Evolutionary conservation across 2,329 filamentous ascomycete genomes (phyloP), one percentile per base, ranked within the genome.

Genomic region (Conoideocrella luteorostrata): DNA sequence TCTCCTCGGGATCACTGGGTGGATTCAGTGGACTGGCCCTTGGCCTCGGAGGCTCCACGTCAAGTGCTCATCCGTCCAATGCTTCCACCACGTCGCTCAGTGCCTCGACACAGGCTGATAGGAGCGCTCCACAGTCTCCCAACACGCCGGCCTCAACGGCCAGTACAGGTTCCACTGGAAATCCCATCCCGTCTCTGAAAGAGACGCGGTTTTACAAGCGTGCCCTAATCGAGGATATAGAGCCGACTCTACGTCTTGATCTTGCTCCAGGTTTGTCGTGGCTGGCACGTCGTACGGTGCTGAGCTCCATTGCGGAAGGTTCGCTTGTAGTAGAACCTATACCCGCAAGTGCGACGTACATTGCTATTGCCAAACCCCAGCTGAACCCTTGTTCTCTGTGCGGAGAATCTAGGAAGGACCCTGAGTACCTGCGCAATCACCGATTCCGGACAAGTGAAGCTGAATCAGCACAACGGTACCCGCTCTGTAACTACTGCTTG

Each of bases 121-220:
- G 68, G 30, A 75, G 72, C 22, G 74, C 77, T 15, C 77, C 80
- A 6, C 73, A 75, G 49, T 80, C 75, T 44, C 82, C 75, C 26
- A 77, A 68, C 50, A 81, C 70, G 5, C 77, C 71, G 36, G 76
- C 74, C 52, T 82, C 70, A 40, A 72, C 63, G 7, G 56, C 68
- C 30, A 78, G 74, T 53, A 60, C 64, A 11, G 59, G 59, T 38
- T 74, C 74, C 3, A 56, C 58, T 20, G 52, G 63, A 29, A 49
- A 56, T 11, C 59, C 59, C 20, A 49, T 78, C 26, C 80, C 78
- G 3, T 80, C 82, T 4, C 68, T 98, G 32, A 95, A 93, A 58
- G 93, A 97, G 45, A 88, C 86, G 22, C 88, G 86, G 51, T 98
- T 97, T 60, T 98, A 91, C 69, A 97, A 97, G 68, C 82, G 93